phyloP scores from a whole-genome alignment of 306 rosid species.

The Lathyrus tuberosus region DNA sequence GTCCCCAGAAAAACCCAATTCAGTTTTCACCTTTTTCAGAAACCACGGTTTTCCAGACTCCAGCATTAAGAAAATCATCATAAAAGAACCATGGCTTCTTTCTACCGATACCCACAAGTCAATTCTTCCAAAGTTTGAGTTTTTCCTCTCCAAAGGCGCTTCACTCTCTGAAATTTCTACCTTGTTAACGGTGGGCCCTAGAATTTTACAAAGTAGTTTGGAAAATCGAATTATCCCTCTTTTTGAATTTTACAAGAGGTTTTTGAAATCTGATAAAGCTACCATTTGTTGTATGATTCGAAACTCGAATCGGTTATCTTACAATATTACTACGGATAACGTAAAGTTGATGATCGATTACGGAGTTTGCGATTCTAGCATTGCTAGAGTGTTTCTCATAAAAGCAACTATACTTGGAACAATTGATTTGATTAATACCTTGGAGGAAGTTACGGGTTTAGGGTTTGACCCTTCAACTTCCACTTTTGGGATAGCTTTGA shows the following conservation, averaged over 20 bases:
- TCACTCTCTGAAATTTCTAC: conserved; percentile 9
- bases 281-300: neutral
- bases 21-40: conserved; percentile 10
- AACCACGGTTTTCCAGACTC: conserved; percentile 3
- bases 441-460: conserved; percentile 44
- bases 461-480: conserved; percentile 47
- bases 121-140: conserved; percentile 38
- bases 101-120: neutral
- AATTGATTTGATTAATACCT: neutral
- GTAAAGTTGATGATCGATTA: conserved; percentile 14
- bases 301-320: neutral
- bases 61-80: neutral
- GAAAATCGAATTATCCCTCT: conserved; percentile 19
- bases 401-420: neutral
- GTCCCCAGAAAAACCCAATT: neutral
- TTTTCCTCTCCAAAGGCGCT: conserved; percentile 38
- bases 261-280: neutral
- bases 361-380: neutral
- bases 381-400: neutral
- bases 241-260: neutral
- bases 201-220: neutral
- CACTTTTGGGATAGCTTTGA: conserved; percentile 40
- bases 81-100: neutral
- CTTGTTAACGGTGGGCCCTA: neutral
- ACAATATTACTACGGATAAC: neutral